Conservation (phyloP, 1,284 basidiomycete species). For the Pseudozyma thailandica region DNA sequence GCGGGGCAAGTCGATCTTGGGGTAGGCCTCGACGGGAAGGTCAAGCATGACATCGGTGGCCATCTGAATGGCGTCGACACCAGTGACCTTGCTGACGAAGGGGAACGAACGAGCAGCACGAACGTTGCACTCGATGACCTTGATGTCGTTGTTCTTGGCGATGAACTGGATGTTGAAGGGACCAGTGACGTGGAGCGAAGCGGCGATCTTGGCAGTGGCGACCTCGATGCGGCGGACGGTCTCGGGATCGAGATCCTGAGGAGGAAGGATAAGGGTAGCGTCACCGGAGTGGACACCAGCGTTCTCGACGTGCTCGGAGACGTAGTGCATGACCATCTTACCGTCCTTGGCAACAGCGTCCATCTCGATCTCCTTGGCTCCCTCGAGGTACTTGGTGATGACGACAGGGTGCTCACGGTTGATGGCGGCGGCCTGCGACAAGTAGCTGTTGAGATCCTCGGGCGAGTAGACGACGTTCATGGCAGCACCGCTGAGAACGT, state of each 20-base stretch:
- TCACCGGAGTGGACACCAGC: conserved; percentile 98
- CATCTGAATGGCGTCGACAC: conserved; percentile 96
- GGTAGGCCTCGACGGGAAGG: conserved; percentile 88
- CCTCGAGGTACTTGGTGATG: conserved; percentile 98
- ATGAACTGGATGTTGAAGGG: conserved; percentile 99
- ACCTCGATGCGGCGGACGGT: conserved; percentile 95
- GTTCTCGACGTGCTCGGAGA: conserved; percentile 99
- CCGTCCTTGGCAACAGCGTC: conserved; percentile 97
- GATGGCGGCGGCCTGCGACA: conserved; percentile 94
- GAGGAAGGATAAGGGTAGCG: conserved; percentile 95
- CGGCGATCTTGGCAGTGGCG: conserved; percentile 95
- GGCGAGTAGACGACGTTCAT: conserved; percentile 98
- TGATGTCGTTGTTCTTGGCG: conserved; percentile 99
- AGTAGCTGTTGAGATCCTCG: conserved; percentile 89
- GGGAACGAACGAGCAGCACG: conserved; percentile 98
- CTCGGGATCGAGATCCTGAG: conserved; percentile 95
- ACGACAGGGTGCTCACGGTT: conserved; percentile 98
- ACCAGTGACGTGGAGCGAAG: conserved; percentile 92
- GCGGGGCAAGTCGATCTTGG: conserved; percentile 82
- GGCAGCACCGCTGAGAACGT: conserved; percentile 96
- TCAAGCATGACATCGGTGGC: conserved; percentile 98
- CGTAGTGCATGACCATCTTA: conserved; percentile 98
- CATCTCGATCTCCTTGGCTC: conserved; percentile 99
- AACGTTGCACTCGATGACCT: conserved; percentile 99
- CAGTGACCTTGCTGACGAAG: conserved; percentile 98